These are phyloP conservation scores for Parietichytrium sp. DNA, from an alignment of 108 stramenopile genomes.

Conservation along the genomic window DNA sequence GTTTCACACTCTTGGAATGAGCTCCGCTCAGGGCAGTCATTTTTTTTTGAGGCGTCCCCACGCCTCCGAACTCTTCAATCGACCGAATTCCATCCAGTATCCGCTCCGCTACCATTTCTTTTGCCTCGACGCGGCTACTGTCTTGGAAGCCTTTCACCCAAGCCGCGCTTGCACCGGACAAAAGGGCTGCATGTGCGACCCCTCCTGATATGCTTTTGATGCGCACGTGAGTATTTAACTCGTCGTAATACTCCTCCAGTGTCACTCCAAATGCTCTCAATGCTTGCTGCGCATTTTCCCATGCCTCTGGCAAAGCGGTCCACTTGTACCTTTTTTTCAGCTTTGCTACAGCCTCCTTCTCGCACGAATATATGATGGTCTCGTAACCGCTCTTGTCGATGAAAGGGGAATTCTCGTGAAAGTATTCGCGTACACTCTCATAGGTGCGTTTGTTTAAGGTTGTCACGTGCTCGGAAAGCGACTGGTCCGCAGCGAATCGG, in stretches of 20 bases:
- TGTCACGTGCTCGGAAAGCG: not conserved
- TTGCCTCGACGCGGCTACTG: not conserved
- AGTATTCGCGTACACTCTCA: not conserved
- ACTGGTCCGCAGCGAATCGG: not conserved
- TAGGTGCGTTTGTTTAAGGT: not conserved
- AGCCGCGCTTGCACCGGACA: not conserved
- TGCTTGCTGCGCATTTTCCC: not conserved
- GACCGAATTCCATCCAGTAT: conserved; percentile 17
- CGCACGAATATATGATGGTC: not conserved
- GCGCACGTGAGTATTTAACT: not conserved
- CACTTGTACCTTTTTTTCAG: not conserved
- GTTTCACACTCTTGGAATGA: too few relatives aligned
- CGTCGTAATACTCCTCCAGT: not conserved
- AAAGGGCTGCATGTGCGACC: not conserved
- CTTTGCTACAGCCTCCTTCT: not conserved
- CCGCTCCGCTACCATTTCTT: not conserved
- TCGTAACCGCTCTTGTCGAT: too few relatives aligned
- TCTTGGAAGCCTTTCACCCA: conserved; percentile 17
- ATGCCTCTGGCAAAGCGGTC: not conserved
- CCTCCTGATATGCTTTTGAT: not conserved
- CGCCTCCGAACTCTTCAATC: too few relatives aligned
- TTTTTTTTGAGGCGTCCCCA: too few relatives aligned
- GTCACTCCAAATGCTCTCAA: not conserved
- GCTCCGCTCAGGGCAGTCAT: too few relatives aligned
- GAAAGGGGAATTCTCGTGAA: not conserved